Evolutionary conservation across 192 early-diverging fungal genomes (phyloP), one percentile per base, ranked within the genome.

Genomic region (Fimicolochytrium jonesii): DNA sequence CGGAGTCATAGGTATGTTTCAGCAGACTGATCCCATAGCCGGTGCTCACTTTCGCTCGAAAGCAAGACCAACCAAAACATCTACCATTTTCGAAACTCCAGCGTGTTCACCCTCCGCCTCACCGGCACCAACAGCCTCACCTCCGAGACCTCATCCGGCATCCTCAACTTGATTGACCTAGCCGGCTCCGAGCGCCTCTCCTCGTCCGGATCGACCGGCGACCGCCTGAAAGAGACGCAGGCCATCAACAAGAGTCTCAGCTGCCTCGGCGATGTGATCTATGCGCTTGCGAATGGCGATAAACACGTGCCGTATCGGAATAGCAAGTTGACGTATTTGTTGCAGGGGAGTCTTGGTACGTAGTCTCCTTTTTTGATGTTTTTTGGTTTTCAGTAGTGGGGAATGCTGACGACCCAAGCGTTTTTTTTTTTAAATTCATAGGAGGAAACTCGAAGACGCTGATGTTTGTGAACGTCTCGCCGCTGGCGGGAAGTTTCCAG

Each of bases 401-500:
- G n/a, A n/a, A n/a, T n/a, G n/a, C n/a, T n/a, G n/a, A n/a, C n/a
- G n/a, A n/a, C n/a, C n/a, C n/a, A n/a, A n/a, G n/a, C n/a, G n/a
- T n/a, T n/a, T n/a, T n/a, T n/a, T n/a, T n/a, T n/a, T n/a, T n/a
- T n/a, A n/a, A n/a, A n/a, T n/a, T 47, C n/a, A 59, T 89, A 11
- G 87, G 81, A 13, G 96, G 96, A 17, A 97, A 96, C 61, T 89
- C 88, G 67, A 98, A 98, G 72, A 96, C 93, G 9, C 80, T 97
- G 18, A 98, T 98, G 95, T 96, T 98, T 87, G 95, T 98, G 15
- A 96, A 95, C 53, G 81, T 98, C 31, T 89, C 85, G 20, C 95
- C 95, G n/a, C 69, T 90, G 44, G 64, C 79, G n/a, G 70, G 74
- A 39, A 90, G 86, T 70, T 80, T 93, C 35, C 74, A 79, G 31